A percentile compares a stretch with the other conserved stretches of the same genome.
Conservation (phyloP, 2,329 filamentous ascomycete genomes). For the Cytospora mali region DNA sequence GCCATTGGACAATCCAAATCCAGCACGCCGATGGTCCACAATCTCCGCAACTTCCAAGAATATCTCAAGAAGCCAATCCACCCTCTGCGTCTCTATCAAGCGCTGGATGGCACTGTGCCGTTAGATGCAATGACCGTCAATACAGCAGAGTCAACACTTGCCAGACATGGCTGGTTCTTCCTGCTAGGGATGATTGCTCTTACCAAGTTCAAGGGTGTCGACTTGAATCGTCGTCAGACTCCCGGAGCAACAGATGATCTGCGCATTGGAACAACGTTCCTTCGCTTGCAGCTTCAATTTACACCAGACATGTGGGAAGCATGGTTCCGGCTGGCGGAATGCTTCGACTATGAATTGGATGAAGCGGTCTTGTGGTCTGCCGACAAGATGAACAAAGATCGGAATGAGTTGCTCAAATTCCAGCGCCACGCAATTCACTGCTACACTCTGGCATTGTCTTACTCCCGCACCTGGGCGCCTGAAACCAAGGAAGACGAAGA, state of each 20-base stretch:
- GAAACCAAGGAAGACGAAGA: slow-evolving; percentile 53
- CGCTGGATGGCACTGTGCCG: slow-evolving; percentile 76
- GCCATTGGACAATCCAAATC: slow-evolving; percentile 79
- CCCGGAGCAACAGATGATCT: slow-evolving; percentile 82
- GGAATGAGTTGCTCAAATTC: slow-evolving; percentile 70
- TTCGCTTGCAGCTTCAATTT: slow-evolving; percentile 81
- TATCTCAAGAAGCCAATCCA: slow-evolving; percentile 85
- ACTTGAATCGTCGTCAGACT: slow-evolving; percentile 72
- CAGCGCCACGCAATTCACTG: slow-evolving; percentile 85
- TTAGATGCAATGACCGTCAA: slow-evolving; percentile 73
- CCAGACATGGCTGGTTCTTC: slow-evolving; percentile 89
- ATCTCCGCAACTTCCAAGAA: slow-evolving; percentile 78
- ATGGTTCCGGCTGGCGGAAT: slow-evolving; percentile 87
- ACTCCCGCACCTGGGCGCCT: slow-evolving; percentile 54
- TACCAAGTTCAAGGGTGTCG: slow-evolving; percentile 76
- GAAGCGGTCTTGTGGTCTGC: slow-evolving; percentile 87
- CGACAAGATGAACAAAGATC: slow-evolving; percentile 87
- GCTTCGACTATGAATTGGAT: slow-evolving; percentile 84
- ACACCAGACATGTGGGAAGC: slow-evolving; percentile 83
- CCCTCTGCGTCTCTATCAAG: slow-evolving; percentile 76
- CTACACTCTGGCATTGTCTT: slow-evolving; percentile 63
- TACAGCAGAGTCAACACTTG: slow-evolving; percentile 69
- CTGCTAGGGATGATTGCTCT: slow-evolving; percentile 85
- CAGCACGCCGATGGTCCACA: slow-evolving; percentile 80
- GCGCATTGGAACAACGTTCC: slow-evolving; percentile 77